Evolutionary conservation across 306 rosid species (phyloP).

Genomic region (Prinsepia uniflora): DNA sequence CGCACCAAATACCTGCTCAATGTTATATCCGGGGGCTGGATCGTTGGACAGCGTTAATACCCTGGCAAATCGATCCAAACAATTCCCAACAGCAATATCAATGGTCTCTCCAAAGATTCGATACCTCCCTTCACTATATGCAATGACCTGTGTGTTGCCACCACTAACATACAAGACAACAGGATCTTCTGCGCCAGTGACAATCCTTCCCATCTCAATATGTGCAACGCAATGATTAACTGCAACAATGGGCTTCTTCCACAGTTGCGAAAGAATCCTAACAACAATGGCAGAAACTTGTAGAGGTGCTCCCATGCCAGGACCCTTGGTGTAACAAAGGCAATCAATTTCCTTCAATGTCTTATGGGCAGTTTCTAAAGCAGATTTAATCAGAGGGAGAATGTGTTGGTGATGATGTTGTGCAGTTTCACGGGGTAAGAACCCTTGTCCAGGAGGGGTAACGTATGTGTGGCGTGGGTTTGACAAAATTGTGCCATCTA

Average conservation of each 20-base stretch:
- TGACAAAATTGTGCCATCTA: constrained; percentile 79
- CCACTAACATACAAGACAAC: constrained; percentile 92
- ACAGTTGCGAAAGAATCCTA: constrained; percentile 74
- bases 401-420: constrained; percentile 85
- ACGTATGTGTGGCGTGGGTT: constrained; percentile 92
- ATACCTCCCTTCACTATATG: constrained; percentile 86
- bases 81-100: constrained; percentile 89
- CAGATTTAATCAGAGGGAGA: constrained; percentile 67
- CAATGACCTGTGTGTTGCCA: constrained; percentile 92
- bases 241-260: constrained; percentile 88
- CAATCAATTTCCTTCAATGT: constrained; percentile 72
- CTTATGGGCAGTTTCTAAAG: constrained; percentile 57
- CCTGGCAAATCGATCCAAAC: constrained; percentile 94
- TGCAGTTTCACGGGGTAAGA: constrained; percentile 91
- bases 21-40: constrained; percentile 85
- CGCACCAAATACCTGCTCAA: constrained; percentile 65
- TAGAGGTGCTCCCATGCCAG: constrained; percentile 94
- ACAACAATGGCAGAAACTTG: constrained; percentile 81
- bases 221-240: constrained; percentile 95
- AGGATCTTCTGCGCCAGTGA: constrained; percentile 89
- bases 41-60: constrained; percentile 81
- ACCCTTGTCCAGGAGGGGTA: constrained; percentile 94
- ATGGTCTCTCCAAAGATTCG: constrained; percentile 91
- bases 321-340: constrained; percentile 88
- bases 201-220: constrained; percentile 94